phyloP scores from a whole-genome alignment of 805 yeast genomes.

The Suhomyces sp. region DNA sequence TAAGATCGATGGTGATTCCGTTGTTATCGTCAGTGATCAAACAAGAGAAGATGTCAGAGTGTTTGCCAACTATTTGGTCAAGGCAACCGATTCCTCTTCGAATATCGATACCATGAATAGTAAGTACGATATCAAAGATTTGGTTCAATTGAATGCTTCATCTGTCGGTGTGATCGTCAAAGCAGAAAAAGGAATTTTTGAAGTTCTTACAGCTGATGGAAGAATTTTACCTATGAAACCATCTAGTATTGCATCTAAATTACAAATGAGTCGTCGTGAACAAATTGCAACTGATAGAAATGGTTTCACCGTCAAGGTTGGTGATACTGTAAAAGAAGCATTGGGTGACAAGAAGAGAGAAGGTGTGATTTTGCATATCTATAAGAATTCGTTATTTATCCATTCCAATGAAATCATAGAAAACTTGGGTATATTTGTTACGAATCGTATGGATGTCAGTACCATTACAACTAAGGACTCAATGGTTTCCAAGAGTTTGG shows the following conservation, averaged over 20 bases:
- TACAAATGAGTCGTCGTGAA: slow-evolving; percentile 62
- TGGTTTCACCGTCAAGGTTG: slow-evolving; percentile 83
- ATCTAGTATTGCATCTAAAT: slow-evolving; percentile 76
- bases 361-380: slow-evolving; percentile 85
- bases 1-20: slow-evolving; percentile 76
- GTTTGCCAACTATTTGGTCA: slow-evolving; percentile 85
- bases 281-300: slow-evolving; percentile 82
- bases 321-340: slow-evolving; percentile 86
- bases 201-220: slow-evolving; percentile 80
- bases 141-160: slow-evolving; percentile 83
- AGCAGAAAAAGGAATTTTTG: slow-evolving; percentile 84
- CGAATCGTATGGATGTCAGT: slow-evolving; percentile 69
- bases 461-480: slow-evolving; percentile 85
- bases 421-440: slow-evolving; percentile 89
- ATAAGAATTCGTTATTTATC: slow-evolving; percentile 74
- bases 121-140: slow-evolving; percentile 81
- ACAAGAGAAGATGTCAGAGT: slow-evolving; percentile 87
- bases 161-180: slow-evolving; percentile 86
- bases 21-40: slow-evolving; percentile 85
- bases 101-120: slow-evolving; percentile 62
- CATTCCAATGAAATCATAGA: slow-evolving; percentile 78
- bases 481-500: slow-evolving; percentile 51
- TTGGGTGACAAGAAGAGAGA: slow-evolving; percentile 70
- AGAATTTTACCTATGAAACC: slow-evolving; percentile 70
- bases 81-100: slow-evolving; percentile 81